These are phyloP conservation scores for Vaucheria bursata DNA, from an alignment of 352 stramenopile species.

Conservation along the genomic window DNA sequence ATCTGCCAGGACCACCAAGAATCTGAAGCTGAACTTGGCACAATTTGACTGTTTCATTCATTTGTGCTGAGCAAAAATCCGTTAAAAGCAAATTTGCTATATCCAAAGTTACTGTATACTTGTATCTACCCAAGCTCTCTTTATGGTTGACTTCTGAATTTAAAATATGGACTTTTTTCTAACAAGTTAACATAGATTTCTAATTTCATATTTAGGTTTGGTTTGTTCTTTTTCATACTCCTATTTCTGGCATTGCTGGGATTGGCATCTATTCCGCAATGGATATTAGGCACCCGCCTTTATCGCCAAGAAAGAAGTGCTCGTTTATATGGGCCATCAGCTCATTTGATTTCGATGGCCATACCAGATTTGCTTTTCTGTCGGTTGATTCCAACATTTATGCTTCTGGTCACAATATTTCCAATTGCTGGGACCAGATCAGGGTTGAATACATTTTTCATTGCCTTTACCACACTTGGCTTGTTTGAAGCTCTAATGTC, in stretches of 20 bases:
- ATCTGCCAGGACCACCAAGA: too few species aligned
- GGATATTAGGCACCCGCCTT: constrained; percentile 11
- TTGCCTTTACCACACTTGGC: neutral
- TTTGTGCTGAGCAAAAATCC: too few species aligned
- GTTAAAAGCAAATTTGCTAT: too few species aligned
- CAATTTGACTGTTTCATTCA: too few species aligned
- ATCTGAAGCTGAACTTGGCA: too few species aligned
- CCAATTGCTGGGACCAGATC: constrained; percentile 10
- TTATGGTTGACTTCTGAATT: too few species aligned
- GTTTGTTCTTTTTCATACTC: constrained; percentile 23
- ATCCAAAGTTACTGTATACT: too few species aligned
- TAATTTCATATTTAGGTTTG: constrained; percentile 13
- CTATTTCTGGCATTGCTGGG: constrained; percentile 23
- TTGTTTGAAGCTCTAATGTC: constrained; percentile 18
- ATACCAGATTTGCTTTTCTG: constrained; percentile 14
- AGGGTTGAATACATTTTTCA: neutral
- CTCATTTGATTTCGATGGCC: constrained; percentile 15
- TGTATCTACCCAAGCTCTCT: too few species aligned
- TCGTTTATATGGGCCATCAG: constrained; percentile 12
- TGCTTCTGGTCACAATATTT: constrained; percentile 7
- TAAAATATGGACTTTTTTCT: too few species aligned
- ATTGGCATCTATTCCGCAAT: constrained; percentile 26
- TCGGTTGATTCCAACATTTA: constrained; percentile 15
- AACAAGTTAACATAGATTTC: too few species aligned
- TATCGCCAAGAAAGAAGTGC: constrained; percentile 19